These are phyloP conservation scores for Penicillium sp. DNA, from an alignment of 2,329 filamentous ascomycete species.

Conservation along the genomic window DNA sequence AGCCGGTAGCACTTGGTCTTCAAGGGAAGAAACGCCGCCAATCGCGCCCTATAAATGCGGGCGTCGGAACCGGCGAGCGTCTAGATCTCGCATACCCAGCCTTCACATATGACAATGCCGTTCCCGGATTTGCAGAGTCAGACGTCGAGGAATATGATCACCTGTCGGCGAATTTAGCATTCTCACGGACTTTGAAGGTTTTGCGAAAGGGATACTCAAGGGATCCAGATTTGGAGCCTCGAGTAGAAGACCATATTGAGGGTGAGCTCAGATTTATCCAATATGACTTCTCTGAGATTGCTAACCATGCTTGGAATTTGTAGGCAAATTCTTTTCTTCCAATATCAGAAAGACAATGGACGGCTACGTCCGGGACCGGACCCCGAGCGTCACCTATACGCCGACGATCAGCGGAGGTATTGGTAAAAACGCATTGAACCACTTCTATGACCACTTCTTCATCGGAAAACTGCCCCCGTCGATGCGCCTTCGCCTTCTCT, in stretches of 20 bases:
- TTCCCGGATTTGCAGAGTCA: constrained; percentile 70
- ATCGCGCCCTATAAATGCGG: constrained; percentile 52
- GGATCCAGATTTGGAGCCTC: constrained; percentile 39
- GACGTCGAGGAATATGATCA: constrained; percentile 69
- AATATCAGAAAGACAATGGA: constrained; percentile 34
- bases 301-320: background rate
- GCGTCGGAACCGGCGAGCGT: constrained; percentile 53
- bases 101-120: constrained; percentile 58
- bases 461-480: constrained; percentile 54
- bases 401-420: constrained; percentile 46
- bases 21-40: constrained; percentile 54
- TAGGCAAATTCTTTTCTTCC: constrained; percentile 38
- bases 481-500: constrained; percentile 56
- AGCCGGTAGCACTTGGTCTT: constrained; percentile 55
- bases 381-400: constrained; percentile 31
- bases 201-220: constrained; percentile 62
- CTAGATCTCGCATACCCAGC: constrained; percentile 35
- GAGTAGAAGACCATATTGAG: constrained; percentile 40
- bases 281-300: background rate
- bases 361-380: constrained; percentile 32
- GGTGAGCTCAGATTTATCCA: constrained; percentile 19
- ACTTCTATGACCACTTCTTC: constrained; percentile 62
- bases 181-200: constrained; percentile 63
- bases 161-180: constrained; percentile 66
- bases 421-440: constrained; percentile 42